phyloP scores from a whole-genome alignment of 495 filamentous ascomycete genomes.

The Aspergillus asperescens region DNA sequence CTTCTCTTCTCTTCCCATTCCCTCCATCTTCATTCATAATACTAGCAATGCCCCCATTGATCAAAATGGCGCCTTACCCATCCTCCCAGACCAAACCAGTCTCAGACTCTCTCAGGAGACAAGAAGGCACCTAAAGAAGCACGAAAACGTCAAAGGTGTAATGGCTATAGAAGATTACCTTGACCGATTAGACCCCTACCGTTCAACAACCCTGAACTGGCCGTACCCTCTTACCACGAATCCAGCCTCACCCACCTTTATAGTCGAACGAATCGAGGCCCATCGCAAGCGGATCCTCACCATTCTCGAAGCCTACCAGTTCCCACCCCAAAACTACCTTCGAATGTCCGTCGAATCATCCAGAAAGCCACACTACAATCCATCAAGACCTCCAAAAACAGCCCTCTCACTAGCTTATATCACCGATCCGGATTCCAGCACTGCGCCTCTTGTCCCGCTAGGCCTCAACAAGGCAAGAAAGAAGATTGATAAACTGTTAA shows the following conservation, averaged over 20 bases:
- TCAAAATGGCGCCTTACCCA: neutral
- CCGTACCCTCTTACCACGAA: neutral
- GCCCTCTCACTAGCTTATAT: neutral
- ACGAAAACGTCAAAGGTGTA: neutral
- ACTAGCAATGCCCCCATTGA: neutral
- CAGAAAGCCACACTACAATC: neutral
- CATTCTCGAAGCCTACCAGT: neutral
- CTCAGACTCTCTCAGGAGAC: neutral
- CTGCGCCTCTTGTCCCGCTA: neutral
- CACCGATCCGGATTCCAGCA: neutral
- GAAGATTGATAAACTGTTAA: neutral
- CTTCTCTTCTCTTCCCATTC: neutral
- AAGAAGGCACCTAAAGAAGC: neutral
- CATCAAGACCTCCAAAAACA: neutral
- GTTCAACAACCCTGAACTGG: neutral
- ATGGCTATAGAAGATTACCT: neutral
- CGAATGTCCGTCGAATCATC: neutral
- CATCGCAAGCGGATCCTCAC: neutral
- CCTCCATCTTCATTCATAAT: neutral
- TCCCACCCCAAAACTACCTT: neutral
- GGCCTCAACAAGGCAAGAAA: neutral
- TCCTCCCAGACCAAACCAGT: neutral
- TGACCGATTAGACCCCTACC: neutral
- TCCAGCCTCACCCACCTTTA: neutral
- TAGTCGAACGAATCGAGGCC: neutral